These are phyloP conservation scores for Cylindrotheca fusiformis DNA, from an alignment of 108 stramenopile species.

Conservation along the genomic window DNA sequence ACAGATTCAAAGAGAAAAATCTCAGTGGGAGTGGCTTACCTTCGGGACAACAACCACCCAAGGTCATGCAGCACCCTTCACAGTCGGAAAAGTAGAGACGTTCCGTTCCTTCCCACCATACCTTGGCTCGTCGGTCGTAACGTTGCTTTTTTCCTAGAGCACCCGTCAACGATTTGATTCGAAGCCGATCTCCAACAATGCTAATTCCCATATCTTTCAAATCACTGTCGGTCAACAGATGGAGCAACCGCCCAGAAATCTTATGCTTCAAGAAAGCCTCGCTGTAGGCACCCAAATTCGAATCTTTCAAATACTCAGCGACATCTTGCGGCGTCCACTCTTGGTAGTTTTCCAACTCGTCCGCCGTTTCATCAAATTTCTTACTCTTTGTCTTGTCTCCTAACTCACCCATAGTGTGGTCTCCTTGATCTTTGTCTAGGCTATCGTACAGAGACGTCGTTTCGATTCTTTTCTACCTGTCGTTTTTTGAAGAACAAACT, in stretches of 20 bases:
- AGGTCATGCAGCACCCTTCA: constrained; percentile 20
- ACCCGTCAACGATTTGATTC: constrained; percentile 25
- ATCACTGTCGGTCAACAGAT: constrained; percentile 34
- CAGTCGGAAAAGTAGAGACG: constrained; percentile 30
- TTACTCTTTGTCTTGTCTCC: too few relatives aligned
- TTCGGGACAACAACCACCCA: constrained; percentile 38
- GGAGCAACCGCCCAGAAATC: constrained; percentile 42
- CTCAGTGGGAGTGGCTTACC: too few relatives aligned
- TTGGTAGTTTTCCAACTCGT: too few relatives aligned
- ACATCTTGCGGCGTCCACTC: constrained; percentile 19
- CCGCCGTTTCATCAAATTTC: too few relatives aligned
- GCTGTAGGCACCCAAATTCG: constrained; percentile 31
- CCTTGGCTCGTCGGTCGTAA: constrained; percentile 24
- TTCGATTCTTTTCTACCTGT: too few relatives aligned
- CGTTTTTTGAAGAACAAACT: too few relatives aligned
- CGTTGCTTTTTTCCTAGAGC: constrained; percentile 23
- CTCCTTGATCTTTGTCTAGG: too few relatives aligned
- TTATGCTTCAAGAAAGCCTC: constrained; percentile 35
- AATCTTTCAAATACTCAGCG: constrained; percentile 16
- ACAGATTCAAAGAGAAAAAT: too few relatives aligned
- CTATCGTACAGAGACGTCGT: too few relatives aligned
- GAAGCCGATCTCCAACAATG: constrained; percentile 44
- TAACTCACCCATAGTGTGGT: too few relatives aligned
- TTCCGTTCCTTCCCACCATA: constrained; percentile 45
- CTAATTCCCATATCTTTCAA: constrained; percentile 49